Conservation (phyloP, 495 filamentous ascomycete genomes). For the Xylaria intraflava region DNA sequence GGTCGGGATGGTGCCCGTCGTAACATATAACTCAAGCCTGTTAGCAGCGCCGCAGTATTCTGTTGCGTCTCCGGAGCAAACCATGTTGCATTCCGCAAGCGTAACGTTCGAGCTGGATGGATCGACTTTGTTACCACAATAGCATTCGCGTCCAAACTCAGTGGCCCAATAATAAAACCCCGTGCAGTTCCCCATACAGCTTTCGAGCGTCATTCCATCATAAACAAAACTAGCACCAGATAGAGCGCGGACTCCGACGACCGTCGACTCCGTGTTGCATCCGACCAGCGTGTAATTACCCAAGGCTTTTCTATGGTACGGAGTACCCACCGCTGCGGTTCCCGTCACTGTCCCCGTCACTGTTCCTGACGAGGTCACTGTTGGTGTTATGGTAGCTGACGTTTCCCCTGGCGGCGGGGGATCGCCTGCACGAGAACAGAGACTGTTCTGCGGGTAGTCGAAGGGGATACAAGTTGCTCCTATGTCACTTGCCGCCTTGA, state of each 20-base stretch:
- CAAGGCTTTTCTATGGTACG: conserved; percentile 27
- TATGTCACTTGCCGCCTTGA: conserved; percentile 35
- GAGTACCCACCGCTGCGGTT: conserved; percentile 27
- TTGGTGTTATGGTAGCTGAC: conserved; percentile 10
- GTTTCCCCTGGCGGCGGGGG: conserved; percentile 1
- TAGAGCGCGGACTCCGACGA: conserved; percentile 31
- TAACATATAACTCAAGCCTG: conserved; percentile 41
- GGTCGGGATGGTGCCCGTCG: conserved; percentile 26
- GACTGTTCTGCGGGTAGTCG: conserved; percentile 27
- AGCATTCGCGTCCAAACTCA: conserved; percentile 48
- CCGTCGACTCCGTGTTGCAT: conserved; percentile 42
- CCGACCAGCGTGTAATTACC: conserved; percentile 37
- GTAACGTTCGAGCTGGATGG: conserved; percentile 32
- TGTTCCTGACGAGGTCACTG: conserved; percentile 19
- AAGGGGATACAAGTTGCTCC: conserved; percentile 36
- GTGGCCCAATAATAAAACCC: conserved; percentile 42
- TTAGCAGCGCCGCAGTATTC: conserved; percentile 43
- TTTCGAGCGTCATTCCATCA: conserved; percentile 46
- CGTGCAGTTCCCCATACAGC: conserved; percentile 41
- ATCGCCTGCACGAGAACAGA: conserved; percentile 15
- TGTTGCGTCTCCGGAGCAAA: conserved; percentile 39
- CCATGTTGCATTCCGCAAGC: conserved; percentile 42
- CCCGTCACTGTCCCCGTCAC: conserved; percentile 19
- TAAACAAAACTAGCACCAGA: conserved; percentile 32
- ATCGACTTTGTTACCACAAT: conserved; percentile 43